A percentile compares a stretch with the other conserved stretches of the same genome.
Evolutionary conservation across 2,329 filamentous ascomycete species (phyloP).

Genomic region (Colletotrichum shisoi): DNA sequence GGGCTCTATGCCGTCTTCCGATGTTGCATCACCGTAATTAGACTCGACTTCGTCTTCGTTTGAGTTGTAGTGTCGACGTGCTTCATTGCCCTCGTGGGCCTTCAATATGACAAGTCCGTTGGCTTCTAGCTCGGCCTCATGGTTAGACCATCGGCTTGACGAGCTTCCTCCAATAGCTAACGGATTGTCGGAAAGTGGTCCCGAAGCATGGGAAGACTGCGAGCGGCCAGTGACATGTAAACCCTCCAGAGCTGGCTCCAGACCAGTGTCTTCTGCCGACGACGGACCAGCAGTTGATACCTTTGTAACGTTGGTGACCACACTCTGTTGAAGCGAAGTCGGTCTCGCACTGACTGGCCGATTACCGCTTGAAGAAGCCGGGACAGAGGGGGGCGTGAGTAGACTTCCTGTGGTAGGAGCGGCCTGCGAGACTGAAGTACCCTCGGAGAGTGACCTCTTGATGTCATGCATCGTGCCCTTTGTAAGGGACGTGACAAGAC

Average conservation of each 20-base stretch:
- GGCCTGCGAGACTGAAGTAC: not conserved
- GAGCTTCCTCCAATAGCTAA: not conserved
- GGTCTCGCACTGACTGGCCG: not conserved
- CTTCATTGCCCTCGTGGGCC: not conserved
- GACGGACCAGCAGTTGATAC: not conserved
- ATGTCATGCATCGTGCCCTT: not conserved
- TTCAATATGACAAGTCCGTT: not conserved
- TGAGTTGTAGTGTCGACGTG: slow-evolving; percentile 19
- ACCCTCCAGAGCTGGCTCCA: not conserved
- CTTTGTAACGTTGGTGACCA: not conserved
- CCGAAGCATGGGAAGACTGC: not conserved
- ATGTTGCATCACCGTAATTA: slow-evolving; percentile 9
- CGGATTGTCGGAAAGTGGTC: too few species aligned
- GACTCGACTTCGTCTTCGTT: slow-evolving; percentile 36
- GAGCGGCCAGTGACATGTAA: not conserved
- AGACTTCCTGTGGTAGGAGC: not conserved
- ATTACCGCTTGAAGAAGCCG: not conserved
- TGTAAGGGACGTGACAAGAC: not conserved
- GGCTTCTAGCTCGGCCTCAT: not conserved
- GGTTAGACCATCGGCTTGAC: not conserved
- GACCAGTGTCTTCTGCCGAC: not conserved
- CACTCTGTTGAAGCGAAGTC: not conserved
- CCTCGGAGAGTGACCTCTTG: not conserved
- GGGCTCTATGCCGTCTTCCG: not conserved
- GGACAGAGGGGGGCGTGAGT: not conserved